These are phyloP conservation scores for Puccinia sorghi DNA, from an alignment of 1,284 basidiomycete species.

Conservation along the genomic window DNA sequence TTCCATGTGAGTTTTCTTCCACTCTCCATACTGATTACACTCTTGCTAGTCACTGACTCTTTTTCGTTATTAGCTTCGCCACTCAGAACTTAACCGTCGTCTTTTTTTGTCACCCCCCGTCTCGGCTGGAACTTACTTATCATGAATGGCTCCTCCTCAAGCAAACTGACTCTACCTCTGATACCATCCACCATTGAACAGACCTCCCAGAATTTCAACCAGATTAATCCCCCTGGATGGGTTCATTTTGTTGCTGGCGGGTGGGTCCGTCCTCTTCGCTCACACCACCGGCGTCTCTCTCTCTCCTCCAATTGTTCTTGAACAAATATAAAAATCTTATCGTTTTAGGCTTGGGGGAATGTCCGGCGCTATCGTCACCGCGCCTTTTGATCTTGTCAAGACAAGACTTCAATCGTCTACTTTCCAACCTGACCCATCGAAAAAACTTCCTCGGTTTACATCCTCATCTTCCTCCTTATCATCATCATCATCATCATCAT, in stretches of 20 bases:
- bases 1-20: conserved; percentile 28
- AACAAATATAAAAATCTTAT: neutral
- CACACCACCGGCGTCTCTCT: neutral
- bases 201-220: neutral
- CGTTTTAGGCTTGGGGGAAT: conserved; percentile 82
- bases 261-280: conserved; percentile 53
- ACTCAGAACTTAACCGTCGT: neutral
- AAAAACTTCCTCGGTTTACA: conserved; percentile 66
- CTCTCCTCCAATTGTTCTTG: conserved; percentile 33
- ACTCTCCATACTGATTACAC: neutral
- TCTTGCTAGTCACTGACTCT: neutral
- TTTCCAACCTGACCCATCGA: conserved; percentile 54
- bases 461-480: conserved; percentile 22
- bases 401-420: conserved; percentile 80
- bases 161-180: neutral
- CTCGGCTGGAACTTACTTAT: neutral
- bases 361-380: conserved; percentile 95
- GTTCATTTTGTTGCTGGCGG: conserved; percentile 61
- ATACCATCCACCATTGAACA: neutral
- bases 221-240: conserved; percentile 53
- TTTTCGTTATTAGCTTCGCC: neutral
- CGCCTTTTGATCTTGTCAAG: conserved; percentile 97
- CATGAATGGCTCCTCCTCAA: neutral
- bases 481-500: neutral
- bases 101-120: neutral